phyloP scores from a whole-genome alignment of 75 land plant species.

The Gnetum montanum region DNA sequence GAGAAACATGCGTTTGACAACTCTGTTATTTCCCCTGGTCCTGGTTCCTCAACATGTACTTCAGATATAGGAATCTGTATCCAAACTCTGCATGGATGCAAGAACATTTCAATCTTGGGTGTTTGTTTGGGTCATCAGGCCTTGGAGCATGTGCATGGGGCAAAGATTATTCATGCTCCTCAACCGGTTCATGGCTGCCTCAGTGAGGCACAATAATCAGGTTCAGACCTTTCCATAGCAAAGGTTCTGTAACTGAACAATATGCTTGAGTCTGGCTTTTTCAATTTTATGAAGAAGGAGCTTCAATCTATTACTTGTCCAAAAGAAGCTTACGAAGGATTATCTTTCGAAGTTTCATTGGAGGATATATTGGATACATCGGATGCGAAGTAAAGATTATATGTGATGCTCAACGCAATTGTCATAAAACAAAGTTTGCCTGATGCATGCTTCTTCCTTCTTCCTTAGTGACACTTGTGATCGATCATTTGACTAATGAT shows the following conservation, averaged over 20 bases:
- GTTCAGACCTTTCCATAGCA: too few relatives aligned
- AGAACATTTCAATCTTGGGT: slow-evolving; percentile 88
- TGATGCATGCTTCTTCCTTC: slow-evolving; percentile 95
- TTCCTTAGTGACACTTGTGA: too few relatives aligned
- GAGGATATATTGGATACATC: slow-evolving; percentile 94
- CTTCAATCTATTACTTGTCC: slow-evolving; percentile 38
- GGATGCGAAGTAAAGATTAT: slow-evolving; percentile 96
- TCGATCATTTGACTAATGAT: slow-evolving; percentile 79
- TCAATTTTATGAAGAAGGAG: slow-evolving; percentile 77
- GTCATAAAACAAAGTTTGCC: slow-evolving; percentile 66
- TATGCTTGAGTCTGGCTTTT: too few relatives aligned
- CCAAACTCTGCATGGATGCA: slow-evolving; percentile 60
- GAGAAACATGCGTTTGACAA: slow-evolving; percentile 82
- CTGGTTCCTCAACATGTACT: slow-evolving; percentile 85
- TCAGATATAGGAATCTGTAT: slow-evolving; percentile 90
- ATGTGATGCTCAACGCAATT: slow-evolving; percentile 65
- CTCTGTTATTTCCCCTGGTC: slow-evolving; percentile 98
- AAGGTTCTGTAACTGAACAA: too few relatives aligned
- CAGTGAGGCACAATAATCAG: too few relatives aligned
- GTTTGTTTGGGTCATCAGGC: slow-evolving; percentile 99
- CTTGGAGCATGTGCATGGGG: slow-evolving; percentile 86
- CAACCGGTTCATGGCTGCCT: slow-evolving; percentile 94
- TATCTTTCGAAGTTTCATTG: slow-evolving; percentile 94
- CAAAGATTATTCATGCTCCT: slow-evolving; percentile 76
- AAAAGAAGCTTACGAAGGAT: slow-evolving; percentile 54